phyloP scores from a whole-genome alignment of 2,329 filamentous ascomycete genomes.

The Dactylella cylindrospora region DNA sequence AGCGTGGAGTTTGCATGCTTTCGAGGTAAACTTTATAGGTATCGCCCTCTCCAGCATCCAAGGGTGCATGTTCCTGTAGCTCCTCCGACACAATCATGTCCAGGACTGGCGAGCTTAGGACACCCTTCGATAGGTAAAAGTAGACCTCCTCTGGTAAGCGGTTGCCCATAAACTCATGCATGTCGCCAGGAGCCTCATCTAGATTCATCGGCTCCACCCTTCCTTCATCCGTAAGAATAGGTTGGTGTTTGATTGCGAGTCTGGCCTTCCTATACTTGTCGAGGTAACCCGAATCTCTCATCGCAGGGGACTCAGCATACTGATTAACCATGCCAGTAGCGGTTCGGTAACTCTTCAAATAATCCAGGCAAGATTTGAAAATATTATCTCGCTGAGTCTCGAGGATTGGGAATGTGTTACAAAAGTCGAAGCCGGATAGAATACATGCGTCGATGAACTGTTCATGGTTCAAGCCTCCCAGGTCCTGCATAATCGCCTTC shows the following conservation, averaged over 20 bases:
- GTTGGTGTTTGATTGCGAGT: conserved; percentile 83
- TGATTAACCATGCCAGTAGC: conserved; percentile 73
- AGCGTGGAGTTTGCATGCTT: conserved; percentile 72
- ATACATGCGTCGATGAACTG: conserved; percentile 82
- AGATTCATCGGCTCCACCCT: conserved; percentile 73
- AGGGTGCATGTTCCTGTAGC: conserved; percentile 75
- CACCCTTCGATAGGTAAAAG: conserved; percentile 80
- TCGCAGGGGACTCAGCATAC: conserved; percentile 75
- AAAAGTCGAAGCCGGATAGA: conserved; percentile 77
- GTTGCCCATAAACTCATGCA: conserved; percentile 87
- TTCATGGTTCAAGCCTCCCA: conserved; percentile 64
- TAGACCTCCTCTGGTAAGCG: conserved; percentile 86
- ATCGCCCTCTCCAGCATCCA: conserved; percentile 76
- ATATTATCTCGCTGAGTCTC: conserved; percentile 60
- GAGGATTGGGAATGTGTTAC: conserved; percentile 76
- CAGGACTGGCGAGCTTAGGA: conserved; percentile 76
- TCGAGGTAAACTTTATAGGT: conserved; percentile 79
- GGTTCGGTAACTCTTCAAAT: conserved; percentile 67
- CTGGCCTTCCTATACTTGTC: conserved; percentile 84
- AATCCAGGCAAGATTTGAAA: conserved; percentile 74
- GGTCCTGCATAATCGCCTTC: conserved; percentile 67
- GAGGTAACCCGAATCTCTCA: conserved; percentile 72
- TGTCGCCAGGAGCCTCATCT: conserved; percentile 74
- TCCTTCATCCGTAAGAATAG: conserved; percentile 75
- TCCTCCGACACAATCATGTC: conserved; percentile 80